These are phyloP conservation scores for Ogataea neopini DNA, from an alignment of 805 yeast species.

Conservation along the genomic window DNA sequence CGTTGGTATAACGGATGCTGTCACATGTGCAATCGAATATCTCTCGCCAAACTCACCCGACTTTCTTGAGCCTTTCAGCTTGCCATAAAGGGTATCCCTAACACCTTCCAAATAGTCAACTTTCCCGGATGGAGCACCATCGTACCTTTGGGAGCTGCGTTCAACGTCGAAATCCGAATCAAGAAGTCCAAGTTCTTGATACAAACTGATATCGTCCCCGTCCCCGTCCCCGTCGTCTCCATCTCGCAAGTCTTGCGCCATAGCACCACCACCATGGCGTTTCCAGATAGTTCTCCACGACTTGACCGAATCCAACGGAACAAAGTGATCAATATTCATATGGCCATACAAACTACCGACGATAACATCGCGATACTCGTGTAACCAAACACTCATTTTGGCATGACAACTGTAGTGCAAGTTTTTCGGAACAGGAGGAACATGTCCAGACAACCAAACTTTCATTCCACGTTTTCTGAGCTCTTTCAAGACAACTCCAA, in stretches of 20 bases:
- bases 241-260: constrained; percentile 9
- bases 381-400: constrained; percentile 76
- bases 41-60: constrained; percentile 51
- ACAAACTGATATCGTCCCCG: constrained; percentile 18
- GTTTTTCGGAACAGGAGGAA: constrained; percentile 82
- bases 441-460: constrained; percentile 88
- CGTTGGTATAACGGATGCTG: constrained; percentile 79
- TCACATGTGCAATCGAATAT: constrained; percentile 68
- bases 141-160: constrained; percentile 38
- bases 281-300: constrained; percentile 56
- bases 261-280: constrained; percentile 11
- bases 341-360: constrained; percentile 86
- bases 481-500: constrained; percentile 72
- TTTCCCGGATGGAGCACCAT: constrained; percentile 70
- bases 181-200: constrained; percentile 22
- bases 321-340: constrained; percentile 86
- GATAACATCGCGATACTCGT: constrained; percentile 81
- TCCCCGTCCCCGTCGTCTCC: constrained; percentile 28
- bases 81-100: constrained; percentile 53
- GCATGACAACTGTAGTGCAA: constrained; percentile 71
- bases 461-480: constrained; percentile 72
- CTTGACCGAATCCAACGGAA: constrained; percentile 69
- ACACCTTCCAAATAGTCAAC: constrained; percentile 62
- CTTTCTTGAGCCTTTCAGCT: constrained; percentile 45
- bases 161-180: constrained; percentile 25